Evolutionary conservation across 108 stramenopile genomes (phyloP).

Genomic region (Skeletonema costatum): DNA sequence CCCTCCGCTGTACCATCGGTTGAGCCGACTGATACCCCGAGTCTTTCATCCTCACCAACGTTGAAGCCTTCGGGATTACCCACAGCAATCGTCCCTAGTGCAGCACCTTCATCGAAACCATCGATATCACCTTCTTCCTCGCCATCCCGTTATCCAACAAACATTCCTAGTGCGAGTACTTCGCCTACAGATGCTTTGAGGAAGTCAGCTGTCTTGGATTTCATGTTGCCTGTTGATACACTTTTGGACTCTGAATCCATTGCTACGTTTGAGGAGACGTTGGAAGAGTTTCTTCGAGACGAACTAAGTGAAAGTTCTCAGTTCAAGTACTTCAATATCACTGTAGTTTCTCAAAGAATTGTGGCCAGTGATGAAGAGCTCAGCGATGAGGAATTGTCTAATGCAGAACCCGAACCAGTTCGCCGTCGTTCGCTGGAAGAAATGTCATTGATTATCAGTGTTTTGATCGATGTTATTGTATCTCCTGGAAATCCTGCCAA

Average conservation of each 20-base stretch:
- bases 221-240: constrained; percentile 8
- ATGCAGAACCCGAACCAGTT: background rate
- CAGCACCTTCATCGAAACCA: background rate
- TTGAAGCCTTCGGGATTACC: background rate
- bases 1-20: background rate
- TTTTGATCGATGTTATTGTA: constrained; percentile 7
- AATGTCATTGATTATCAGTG: background rate
- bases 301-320: background rate
- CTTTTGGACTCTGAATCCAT: background rate
- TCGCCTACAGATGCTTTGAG: background rate
- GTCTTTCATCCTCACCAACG: background rate
- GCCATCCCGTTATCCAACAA: background rate
- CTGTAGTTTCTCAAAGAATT: constrained; percentile 13
- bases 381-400: background rate
- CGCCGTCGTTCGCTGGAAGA: constrained; percentile 4
- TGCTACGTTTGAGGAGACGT: constrained; percentile 19
- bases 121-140: background rate
- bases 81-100: background rate
- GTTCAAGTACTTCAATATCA: constrained; percentile 5
- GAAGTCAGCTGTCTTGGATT: constrained; percentile 10
- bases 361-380: background rate
- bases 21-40: background rate
- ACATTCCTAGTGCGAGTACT: background rate
- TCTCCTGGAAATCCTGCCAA: constrained; percentile 4
- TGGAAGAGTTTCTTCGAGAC: constrained; percentile 21